Base-by-base conservation (phyloP, 1,284 basidiomycete genomes). In the Sanghuangporus sanghuang region DNA sequence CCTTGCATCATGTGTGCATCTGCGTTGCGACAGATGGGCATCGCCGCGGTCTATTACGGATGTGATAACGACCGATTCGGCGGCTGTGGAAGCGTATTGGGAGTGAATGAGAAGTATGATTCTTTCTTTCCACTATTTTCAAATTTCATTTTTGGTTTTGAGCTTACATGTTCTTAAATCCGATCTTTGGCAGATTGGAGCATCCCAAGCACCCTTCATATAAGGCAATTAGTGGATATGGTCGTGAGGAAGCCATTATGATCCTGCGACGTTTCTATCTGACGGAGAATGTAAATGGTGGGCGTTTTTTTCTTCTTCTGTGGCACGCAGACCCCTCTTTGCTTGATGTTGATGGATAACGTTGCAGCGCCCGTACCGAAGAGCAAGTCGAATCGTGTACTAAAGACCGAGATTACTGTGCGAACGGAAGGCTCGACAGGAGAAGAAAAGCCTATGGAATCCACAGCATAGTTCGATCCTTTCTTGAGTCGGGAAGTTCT, bases 1-100 rank as follows among this genome's bases (percentile, higher is more conserved):
- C 97, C 97, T 0, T 99, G 97, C 75, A 94, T 99, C 72, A 99
- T 99, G 97, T 99, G 97, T 69, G 94, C 95, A 4, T 93, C 92
- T 35, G 97, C 96, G 5, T 81, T 99, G 54, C 84, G 96, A 57
- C 96, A 99, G 76, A 78, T 96, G 65, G 96, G 96, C 6, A 95
- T 99, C 71, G 85, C 87, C 63, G 84, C 90, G 64, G 96, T 98
- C 2, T 93, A 89, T 64, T 98, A 94, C 73, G 97, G 97, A 0
- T 97, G 94, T 70, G 92, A 87, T 18, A 99, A 99, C 74, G 96
- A 98, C 70, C 85, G 96, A 61, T 99, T 99, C 70, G 97, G 97
- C 6, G 97, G 97, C 1, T 98, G 95, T 73, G 96, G 95, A 46
- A 96, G 96, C 70, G 96, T 99, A 8, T 78, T 98, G 49, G 89